A percentile compares a stretch with the other conserved stretches of the same genome.
Evolutionary conservation across 768 basidiomycete species (phyloP).

Genomic region (Tulasnella sp.): DNA sequence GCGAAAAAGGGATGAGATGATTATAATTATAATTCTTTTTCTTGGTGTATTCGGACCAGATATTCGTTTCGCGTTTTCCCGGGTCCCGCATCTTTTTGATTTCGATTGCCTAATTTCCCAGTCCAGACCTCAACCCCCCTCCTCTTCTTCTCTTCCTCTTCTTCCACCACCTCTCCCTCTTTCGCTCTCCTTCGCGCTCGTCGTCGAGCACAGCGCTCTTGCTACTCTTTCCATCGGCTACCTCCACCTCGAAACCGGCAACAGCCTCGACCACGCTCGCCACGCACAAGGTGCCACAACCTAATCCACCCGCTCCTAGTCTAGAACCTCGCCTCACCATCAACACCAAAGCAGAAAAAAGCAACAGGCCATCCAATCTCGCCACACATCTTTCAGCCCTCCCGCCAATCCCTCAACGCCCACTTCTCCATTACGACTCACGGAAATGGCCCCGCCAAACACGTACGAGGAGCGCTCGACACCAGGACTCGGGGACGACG

Average conservation of each 20-base stretch:
- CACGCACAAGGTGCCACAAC: neutral
- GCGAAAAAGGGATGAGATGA: neutral
- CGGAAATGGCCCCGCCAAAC: neutral
- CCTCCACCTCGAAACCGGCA: no score
- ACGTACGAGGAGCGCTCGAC: neutral
- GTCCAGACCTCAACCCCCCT: neutral
- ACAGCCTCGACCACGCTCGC: neutral
- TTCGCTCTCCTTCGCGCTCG: neutral
- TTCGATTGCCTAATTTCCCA: neutral
- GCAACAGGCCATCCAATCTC: no score
- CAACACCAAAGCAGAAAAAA: neutral
- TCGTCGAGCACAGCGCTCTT: neutral
- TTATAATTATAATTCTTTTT: neutral
- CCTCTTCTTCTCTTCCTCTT: neutral
- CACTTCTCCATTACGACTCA: neutral
- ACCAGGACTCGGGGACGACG: neutral
- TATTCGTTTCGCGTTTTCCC: neutral
- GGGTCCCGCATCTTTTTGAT: neutral
- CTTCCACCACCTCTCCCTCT: neutral
- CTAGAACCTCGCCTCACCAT: neutral
- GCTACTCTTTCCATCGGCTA: neutral
- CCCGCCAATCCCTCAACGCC: neutral
- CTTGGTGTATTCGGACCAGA: neutral
- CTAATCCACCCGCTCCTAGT: neutral
- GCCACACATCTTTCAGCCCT: neutral